phyloP scores from a whole-genome alignment of 1,139 yeast genomes.

The Debaryomyces sp. region DNA sequence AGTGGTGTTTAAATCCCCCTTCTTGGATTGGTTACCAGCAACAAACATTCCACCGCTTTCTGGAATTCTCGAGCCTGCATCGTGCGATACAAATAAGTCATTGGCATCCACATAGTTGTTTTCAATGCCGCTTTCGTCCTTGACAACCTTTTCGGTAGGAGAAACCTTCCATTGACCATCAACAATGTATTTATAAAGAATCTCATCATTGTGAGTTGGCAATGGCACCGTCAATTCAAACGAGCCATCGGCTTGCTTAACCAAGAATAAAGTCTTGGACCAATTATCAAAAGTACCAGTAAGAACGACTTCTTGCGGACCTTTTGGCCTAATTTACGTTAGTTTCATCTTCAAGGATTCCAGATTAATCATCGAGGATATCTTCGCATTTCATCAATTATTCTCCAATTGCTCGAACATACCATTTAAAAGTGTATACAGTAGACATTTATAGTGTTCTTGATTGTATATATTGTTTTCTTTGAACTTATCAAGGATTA shows the following conservation, averaged over 20 bases:
- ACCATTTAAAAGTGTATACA: conserved; percentile 34
- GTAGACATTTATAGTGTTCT: conserved; percentile 22
- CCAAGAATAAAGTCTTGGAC: conserved; percentile 61
- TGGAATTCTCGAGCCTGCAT: conserved; percentile 38
- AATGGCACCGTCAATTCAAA: conserved; percentile 63
- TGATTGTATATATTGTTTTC: neutral
- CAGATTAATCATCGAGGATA: neutral
- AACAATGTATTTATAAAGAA: conserved; percentile 70
- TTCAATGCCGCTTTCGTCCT: conserved; percentile 56
- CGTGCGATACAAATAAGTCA: conserved; percentile 37
- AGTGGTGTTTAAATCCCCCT: conserved; percentile 43
- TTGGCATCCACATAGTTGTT: conserved; percentile 57
- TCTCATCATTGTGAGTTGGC: conserved; percentile 39
- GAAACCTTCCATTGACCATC: conserved; percentile 72
- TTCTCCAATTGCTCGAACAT: conserved; percentile 15
- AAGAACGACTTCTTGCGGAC: conserved; percentile 70
- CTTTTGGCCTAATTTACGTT: conserved; percentile 59
- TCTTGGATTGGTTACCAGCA: conserved; percentile 15
- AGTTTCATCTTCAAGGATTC: conserved; percentile 11
- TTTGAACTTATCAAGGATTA: conserved; percentile 5
- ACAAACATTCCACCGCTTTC: conserved; percentile 54
- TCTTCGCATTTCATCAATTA: neutral
- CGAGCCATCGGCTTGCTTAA: conserved; percentile 61
- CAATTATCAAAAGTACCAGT: conserved; percentile 82
- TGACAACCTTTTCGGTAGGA: conserved; percentile 43